These are phyloP conservation scores for Beta lomatogona DNA, from an alignment of 179 eudicot genomes.

Conservation along the genomic window DNA sequence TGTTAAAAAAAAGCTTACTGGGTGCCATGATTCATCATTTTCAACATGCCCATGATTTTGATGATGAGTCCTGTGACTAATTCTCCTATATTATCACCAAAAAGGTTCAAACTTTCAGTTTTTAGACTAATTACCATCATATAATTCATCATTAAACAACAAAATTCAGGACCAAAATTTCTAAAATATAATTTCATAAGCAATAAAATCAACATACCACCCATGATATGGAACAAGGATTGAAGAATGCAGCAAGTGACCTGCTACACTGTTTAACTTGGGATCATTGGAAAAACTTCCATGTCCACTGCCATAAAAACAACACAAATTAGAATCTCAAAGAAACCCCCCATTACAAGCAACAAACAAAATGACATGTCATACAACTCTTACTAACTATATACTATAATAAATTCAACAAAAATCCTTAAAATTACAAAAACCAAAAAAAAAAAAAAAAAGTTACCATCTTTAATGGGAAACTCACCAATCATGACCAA, in stretches of 20 bases:
- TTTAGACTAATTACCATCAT: background rate
- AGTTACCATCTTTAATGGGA: background rate
- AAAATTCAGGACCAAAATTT: background rate
- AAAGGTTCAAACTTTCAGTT: conserved; percentile 14
- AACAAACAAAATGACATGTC: conserved; percentile 11
- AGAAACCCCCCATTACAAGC: conserved; percentile 17
- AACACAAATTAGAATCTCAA: background rate
- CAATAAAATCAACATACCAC: conserved; percentile 49
- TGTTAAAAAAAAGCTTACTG: conserved; percentile 44
- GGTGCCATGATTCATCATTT: conserved; percentile 94
- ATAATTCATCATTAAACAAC: too few species aligned
- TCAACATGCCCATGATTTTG: conserved; percentile 92
- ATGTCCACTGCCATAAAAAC: conserved; percentile 60
- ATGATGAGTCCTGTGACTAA: conserved; percentile 92
- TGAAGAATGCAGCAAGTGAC: conserved; percentile 86
- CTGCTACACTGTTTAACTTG: conserved; percentile 76
- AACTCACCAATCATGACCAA: conserved; percentile 88
- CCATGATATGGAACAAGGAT: conserved; percentile 96
- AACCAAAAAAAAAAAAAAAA: too few species aligned
- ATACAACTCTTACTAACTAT: background rate
- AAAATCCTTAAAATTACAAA: background rate
- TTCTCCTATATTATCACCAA: conserved; percentile 58
- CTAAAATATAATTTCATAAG: background rate
- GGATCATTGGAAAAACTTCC: conserved; percentile 80
- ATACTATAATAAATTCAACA: background rate